phyloP scores from a whole-genome alignment of 1,284 basidiomycete genomes.

The Stereum hirsutum region DNA sequence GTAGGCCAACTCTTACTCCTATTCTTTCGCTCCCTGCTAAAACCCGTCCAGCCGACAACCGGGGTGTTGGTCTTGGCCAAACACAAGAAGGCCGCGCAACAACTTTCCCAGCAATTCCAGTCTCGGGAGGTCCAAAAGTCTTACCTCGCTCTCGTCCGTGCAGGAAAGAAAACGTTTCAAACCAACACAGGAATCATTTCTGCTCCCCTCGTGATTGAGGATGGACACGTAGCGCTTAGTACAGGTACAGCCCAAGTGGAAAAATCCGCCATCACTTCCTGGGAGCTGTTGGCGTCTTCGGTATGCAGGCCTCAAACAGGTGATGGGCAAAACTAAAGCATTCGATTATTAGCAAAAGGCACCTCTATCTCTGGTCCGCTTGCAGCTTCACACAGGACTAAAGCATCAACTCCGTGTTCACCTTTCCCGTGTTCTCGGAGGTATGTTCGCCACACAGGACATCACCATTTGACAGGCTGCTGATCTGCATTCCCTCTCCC shows the following conservation, averaged over 20 bases:
- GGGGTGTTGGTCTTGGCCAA: constrained; percentile 52
- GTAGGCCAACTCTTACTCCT: constrained; percentile 19
- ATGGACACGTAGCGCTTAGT: constrained; percentile 36
- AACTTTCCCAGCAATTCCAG: constrained; percentile 46
- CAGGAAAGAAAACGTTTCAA: constrained; percentile 36
- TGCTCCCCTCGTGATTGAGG: constrained; percentile 28
- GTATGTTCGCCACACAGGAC: constrained; percentile 29
- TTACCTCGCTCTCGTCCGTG: constrained; percentile 60
- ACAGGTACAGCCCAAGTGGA: constrained; percentile 11
- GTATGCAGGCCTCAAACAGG: constrained; percentile 27
- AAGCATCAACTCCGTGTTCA: constrained; percentile 72
- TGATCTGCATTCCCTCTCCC: background rate
- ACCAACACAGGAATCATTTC: constrained; percentile 34
- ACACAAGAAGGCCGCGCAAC: constrained; percentile 30
- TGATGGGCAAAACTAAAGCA: background rate
- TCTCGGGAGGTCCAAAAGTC: constrained; percentile 40
- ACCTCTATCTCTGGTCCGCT: constrained; percentile 47
- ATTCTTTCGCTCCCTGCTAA: background rate
- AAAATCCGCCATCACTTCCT: constrained; percentile 41
- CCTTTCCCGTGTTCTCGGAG: constrained; percentile 38
- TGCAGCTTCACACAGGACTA: constrained; percentile 50
- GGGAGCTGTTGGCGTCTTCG: constrained; percentile 52
- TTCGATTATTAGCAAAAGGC: constrained; percentile 4
- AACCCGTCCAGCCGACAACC: constrained; percentile 42
- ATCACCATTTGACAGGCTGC: background rate